phyloP scores from a whole-genome alignment of 202 grass and related monocot genomes.

The Zoysia matrella region DNA sequence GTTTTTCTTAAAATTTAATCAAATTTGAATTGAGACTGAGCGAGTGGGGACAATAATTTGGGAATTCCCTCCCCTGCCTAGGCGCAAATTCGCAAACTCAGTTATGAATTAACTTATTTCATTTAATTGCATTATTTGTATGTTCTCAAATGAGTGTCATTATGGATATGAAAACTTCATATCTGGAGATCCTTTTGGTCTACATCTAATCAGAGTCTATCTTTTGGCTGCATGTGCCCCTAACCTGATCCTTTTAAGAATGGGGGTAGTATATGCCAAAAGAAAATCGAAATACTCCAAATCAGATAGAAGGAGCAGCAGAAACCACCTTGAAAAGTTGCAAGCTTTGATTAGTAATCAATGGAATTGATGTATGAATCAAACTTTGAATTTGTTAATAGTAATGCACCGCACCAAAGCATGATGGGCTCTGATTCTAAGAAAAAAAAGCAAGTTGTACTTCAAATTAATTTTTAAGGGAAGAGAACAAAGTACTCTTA shows the following conservation, averaged over 20 bases:
- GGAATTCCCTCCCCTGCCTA: background rate
- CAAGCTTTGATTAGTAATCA: conserved; percentile 8
- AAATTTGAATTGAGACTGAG: no score
- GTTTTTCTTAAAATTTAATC: no score
- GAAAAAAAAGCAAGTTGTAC: no score
- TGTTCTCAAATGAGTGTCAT: background rate
- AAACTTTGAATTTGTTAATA: background rate
- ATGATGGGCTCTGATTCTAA: background rate
- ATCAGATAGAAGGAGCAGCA: conserved; percentile 15
- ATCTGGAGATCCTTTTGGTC: background rate
- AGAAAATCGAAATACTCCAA: background rate
- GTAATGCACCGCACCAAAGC: background rate
- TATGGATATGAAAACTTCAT: background rate
- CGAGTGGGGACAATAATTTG: no score
- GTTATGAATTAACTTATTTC: background rate
- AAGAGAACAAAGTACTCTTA: background rate
- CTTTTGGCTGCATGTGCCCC: background rate
- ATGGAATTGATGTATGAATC: conserved; percentile 2
- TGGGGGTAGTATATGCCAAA: background rate
- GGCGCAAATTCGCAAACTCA: background rate
- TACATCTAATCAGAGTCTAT: background rate
- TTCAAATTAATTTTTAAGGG: no score
- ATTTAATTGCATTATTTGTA: background rate
- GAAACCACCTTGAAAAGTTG: conserved; percentile 22
- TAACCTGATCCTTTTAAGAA: background rate